Evolutionary conservation across 2,329 filamentous ascomycete species (phyloP), one percentile per base, ranked within the genome.

Genomic region (Fusarium circinatum): DNA sequence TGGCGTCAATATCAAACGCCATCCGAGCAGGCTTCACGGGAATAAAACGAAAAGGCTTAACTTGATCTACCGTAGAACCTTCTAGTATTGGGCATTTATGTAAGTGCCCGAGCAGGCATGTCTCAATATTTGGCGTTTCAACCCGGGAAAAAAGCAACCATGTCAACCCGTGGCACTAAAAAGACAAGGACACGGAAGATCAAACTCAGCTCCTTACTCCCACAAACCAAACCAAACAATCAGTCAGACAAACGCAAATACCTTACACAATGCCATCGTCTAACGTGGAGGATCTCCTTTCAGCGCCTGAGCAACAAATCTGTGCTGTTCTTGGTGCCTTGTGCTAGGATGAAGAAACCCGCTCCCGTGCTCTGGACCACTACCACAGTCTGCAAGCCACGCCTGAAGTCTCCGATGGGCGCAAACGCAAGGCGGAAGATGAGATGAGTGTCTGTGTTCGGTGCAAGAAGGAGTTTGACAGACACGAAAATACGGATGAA

Each of bases 91-190:
- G 32, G 6, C 26, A 47, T 12, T 24, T 38, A 47, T 12, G 34
- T 42, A 28, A 18, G 28, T 18, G 34, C 22, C 38, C 38, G 47
- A 45, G 24, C 30, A 32, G 32, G 41, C 5, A 30, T 58, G 39
- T 65, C 45, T 67, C 44, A 66, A 71, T 66, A 71, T 47, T 66
- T 61, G 64, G 45, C 45, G 45, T n/a, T 51, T 14, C 28, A 39
- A 48, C n/a, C 32, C 12, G 52, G 17, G 13, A 24, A 30, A 39
- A 52, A 65, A 45, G 36, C 47, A 70, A 59, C 32, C n/a, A 54
- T n/a, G 24, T 45, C 36, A 24, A 44, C 11, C n/a, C 20, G 51
- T 52, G 39, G 34, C 45, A 47, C 34, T 59, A 38, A 38, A 36
- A 34, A 5, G 41, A 41, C 41, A 11, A 22, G 28, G n/a, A 30